Base-by-base conservation (phyloP, 164 flowering plant genomes). In the Cinnamomum micranthum region DNA sequence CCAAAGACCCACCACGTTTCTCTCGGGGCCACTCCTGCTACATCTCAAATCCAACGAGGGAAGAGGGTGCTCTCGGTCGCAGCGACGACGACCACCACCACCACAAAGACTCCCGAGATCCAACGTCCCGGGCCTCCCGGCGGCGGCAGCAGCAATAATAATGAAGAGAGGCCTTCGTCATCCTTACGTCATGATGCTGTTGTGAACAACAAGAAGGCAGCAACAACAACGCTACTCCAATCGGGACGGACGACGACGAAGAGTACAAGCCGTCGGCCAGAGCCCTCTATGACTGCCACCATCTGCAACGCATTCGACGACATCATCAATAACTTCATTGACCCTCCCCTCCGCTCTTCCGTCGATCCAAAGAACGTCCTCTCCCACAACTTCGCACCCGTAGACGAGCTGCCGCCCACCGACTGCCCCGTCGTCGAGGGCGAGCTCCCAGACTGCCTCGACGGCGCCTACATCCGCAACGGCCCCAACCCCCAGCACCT, bases 401-500 rank as follows among this genome's bases (percentile, higher is more conserved):
- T 92, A 1, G 87, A 83, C 17, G 95, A 94, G 87, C 88, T 92
- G 6, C 89, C 94, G 4, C 97, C 95, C 6, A 91, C 93, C 0
- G 85, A 86, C 24, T 92, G 97, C 71, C 80, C 85, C 24, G 80
- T 85, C 2, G 55, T 82, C 1, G 71, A 83, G 27, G 98, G 98
- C 6, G 28, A 81, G 15, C 85, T 94, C 4, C 98, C 98, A 0
- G 19, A 80, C 2, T 89, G 87, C 67, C 84, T 94, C 6, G 82
- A 89, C 62, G 97, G 97, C 0, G 94, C 90, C 0, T 94, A 94
- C 86, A 85, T 94, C 70, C 88, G 96, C 5, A 91, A 93, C 58
- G 98, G 97, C 51, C 95, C 98, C 10, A 94, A 94, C 76, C 92
- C 97, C 0, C 94, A 88, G 68, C 85, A 78, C 86, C 85, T 88